Evolutionary conservation across 805 yeast species (phyloP), one percentile per base, ranked within the genome.

Genomic region (Kazachstania kunashirensis): DNA sequence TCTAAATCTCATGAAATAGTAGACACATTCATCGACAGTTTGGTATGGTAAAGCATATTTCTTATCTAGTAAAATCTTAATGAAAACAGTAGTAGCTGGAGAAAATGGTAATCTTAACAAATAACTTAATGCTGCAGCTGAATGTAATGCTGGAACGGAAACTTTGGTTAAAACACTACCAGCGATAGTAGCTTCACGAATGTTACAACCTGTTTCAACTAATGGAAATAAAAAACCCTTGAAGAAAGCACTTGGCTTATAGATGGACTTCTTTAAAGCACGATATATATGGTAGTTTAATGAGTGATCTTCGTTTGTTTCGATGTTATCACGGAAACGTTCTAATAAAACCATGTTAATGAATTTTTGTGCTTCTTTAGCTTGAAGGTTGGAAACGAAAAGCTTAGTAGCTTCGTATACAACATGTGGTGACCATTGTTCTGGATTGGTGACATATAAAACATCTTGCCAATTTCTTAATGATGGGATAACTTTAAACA

Each of bases 221-320:
- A 92, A 67, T 17, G 96, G 97, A 56, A 92, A 84, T 42, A 92
- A 66, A 53, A 92, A 86, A 1, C 98, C 99, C 61, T 86, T 89
- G 72, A 89, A 92, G 54, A 89, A 92, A 9, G 98, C 98, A 38
- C 92, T 86, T 21, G 99, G 98, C 60, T 92, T 92, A 68, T 92
- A 92, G 37, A 94, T 70, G 0, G 96, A 75, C 64, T 92, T 92
- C 61, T 88, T 89, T 49, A 92, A 64, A 0, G 98, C 78, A 52
- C 96, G 75, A 61, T 92, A 92, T 29, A 92, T 68, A 57, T 92
- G 99, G 56, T 92, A 89, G 62, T 94, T 89, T 45, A 92, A 70
- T 25, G 74, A 75, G 51, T 82, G 89, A 41, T 75, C 79, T 47
- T 79, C 88, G 40, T 73, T 73, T 19, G 77, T 79, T 53, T 80